Evolutionary conservation across 2,329 filamentous ascomycete genomes (phyloP).

Genomic region (Ceratocystis cubensis): DNA sequence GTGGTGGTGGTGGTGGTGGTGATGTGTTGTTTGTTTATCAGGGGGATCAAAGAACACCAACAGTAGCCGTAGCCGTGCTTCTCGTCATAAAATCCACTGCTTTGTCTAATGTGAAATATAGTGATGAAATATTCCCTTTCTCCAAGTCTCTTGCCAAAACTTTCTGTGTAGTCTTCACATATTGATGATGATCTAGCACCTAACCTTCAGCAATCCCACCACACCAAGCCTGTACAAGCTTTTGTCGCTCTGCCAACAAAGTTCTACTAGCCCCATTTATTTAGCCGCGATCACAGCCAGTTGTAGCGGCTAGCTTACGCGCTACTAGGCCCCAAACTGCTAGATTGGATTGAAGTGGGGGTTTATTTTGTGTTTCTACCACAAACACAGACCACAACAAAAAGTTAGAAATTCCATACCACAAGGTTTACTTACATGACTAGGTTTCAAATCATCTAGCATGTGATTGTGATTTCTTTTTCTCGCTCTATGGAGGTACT

Average conservation of each 20-base stretch:
- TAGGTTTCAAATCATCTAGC: not conserved
- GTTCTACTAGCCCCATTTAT: not conserved
- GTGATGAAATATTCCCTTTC: too few relatives aligned
- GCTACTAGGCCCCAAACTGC: slow-evolving; percentile 2
- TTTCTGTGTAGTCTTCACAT: not conserved
- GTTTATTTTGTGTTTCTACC: not conserved
- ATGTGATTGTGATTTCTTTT: slow-evolving; percentile 1
- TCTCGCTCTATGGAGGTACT: not conserved
- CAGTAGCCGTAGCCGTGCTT: too few relatives aligned
- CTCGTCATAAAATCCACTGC: too few relatives aligned
- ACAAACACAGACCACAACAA: not conserved
- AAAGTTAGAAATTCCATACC: not conserved
- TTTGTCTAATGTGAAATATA: too few relatives aligned
- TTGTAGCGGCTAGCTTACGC: not conserved
- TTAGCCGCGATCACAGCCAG: not conserved
- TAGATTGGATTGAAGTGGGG: slow-evolving; percentile 3
- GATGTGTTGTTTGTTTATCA: not conserved
- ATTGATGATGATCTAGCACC: slow-evolving; percentile 6
- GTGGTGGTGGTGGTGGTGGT: not conserved
- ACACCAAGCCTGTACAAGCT: not conserved
- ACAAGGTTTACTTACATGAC: not conserved
- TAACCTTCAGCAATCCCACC: not conserved
- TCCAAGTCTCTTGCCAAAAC: too few relatives aligned
- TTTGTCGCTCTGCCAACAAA: slow-evolving; percentile 6
- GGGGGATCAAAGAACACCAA: not conserved